These are phyloP conservation scores for Cornus suecica DNA, from an alignment of 148 eudicot genomes.

Conservation along the genomic window DNA sequence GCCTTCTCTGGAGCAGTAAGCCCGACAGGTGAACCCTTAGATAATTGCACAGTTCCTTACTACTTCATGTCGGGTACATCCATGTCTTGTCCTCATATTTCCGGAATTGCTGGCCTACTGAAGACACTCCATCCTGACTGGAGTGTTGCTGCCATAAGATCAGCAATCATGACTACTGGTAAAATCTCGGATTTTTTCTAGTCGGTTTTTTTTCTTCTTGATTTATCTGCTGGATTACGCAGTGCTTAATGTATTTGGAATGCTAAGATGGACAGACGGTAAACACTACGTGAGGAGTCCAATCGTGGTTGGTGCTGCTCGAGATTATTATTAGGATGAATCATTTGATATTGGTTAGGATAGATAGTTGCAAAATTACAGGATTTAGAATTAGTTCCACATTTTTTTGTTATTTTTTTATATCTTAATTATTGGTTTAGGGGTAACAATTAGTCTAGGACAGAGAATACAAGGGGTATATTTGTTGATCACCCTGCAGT, in stretches of 20 bases:
- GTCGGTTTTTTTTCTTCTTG: no score
- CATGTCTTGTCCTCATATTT: slow-evolving; percentile 72
- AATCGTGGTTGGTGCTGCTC: slow-evolving; percentile 28
- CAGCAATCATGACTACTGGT: slow-evolving; percentile 81
- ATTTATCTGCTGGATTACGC: not conserved
- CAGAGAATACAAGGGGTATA: not conserved
- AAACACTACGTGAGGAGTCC: slow-evolving; percentile 55
- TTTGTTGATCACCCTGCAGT: not conserved
- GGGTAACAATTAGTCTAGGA: not conserved
- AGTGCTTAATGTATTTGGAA: slow-evolving; percentile 39
- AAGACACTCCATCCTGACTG: slow-evolving; percentile 53
- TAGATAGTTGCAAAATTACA: no score
- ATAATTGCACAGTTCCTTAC: slow-evolving; percentile 35
- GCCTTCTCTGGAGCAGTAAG: slow-evolving; percentile 41
- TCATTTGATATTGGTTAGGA: no score
- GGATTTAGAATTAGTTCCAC: no score
- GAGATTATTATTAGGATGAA: not conserved
- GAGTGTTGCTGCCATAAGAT: slow-evolving; percentile 64
- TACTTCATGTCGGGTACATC: slow-evolving; percentile 61
- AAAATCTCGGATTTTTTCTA: not conserved
- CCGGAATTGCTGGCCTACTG: slow-evolving; percentile 62
- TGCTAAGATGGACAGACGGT: slow-evolving; percentile 54
- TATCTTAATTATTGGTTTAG: not conserved
- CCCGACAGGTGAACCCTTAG: slow-evolving; percentile 25
- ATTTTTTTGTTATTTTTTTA: no score